Conservation (phyloP, 331 rosid genomes). For the Quercus tomentella region DNA sequence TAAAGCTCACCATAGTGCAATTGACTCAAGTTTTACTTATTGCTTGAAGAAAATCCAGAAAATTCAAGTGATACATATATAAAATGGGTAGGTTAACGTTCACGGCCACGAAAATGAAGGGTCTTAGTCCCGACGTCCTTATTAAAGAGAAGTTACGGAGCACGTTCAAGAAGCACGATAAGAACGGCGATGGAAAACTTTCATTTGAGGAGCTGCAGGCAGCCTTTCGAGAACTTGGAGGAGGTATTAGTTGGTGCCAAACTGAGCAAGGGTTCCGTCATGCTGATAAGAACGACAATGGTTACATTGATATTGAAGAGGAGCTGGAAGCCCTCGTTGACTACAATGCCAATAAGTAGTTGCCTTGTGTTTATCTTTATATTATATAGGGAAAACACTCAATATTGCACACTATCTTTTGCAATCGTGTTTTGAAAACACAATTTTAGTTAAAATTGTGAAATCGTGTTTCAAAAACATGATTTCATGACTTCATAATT, state of each 20-base stretch:
- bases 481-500: too few relatives aligned
- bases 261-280: not conserved
- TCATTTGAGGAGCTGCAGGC: not conserved
- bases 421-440: too few relatives aligned
- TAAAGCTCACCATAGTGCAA: not conserved
- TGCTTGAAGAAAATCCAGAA: not conserved
- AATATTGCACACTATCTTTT: too few relatives aligned
- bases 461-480: too few relatives aligned
- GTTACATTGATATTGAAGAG: not conserved
- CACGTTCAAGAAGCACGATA: not conserved
- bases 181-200: slow-evolving; percentile 7
- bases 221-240: not conserved
- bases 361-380: too few relatives aligned
- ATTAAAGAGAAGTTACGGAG: not conserved
- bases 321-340: slow-evolving; percentile 3
- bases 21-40: not conserved
- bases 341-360: not conserved
- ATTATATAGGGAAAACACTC: too few relatives aligned
- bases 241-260: not conserved
- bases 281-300: not conserved
- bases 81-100: not conserved
- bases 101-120: not conserved
- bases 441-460: too few relatives aligned
- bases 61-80: not conserved
- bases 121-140: not conserved